Evolutionary conservation across 2,329 filamentous ascomycete genomes (phyloP).

Genomic region (Apiospora kogelbergensis): DNA sequence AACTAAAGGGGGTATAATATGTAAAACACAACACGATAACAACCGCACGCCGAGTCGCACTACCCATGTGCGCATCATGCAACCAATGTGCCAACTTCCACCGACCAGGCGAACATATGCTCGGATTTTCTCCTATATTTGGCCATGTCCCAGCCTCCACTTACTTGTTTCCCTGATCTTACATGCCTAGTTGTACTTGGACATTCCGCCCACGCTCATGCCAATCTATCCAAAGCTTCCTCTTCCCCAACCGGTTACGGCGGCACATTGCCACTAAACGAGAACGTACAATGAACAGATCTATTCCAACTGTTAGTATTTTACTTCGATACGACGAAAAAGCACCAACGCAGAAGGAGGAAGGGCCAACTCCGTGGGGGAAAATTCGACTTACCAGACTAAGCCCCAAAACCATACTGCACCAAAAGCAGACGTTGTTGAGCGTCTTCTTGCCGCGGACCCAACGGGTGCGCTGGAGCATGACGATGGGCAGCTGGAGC

Average conservation of each 20-base stretch:
- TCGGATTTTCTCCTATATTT: background rate
- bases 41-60: conserved; percentile 1
- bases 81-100: background rate
- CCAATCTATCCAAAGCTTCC: background rate
- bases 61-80: conserved; percentile 7
- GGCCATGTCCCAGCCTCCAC: background rate
- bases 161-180: background rate
- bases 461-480: conserved; percentile 78
- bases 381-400: conserved; percentile 59
- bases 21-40: background rate
- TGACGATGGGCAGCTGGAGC: conserved; percentile 93
- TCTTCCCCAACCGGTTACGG: background rate
- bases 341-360: background rate
- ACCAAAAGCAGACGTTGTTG: conserved; percentile 91
- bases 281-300: conserved; percentile 63
- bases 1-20: conserved; percentile 6
- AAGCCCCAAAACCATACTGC: conserved; percentile 83
- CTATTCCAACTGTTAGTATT: conserved; percentile 30
- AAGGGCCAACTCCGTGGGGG: background rate
- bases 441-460: conserved; percentile 73
- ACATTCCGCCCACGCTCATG: background rate
- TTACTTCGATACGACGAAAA: background rate
- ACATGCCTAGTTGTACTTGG: background rate
- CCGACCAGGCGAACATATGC: background rate
- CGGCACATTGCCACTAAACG: conserved; percentile 34